Percentiles rank a stretch among this genome's conserved stretches.
These are phyloP conservation scores for Phaeosphaeriaceae sp. DNA, from an alignment of 2,329 filamentous ascomycete genomes.

Conservation along the genomic window DNA sequence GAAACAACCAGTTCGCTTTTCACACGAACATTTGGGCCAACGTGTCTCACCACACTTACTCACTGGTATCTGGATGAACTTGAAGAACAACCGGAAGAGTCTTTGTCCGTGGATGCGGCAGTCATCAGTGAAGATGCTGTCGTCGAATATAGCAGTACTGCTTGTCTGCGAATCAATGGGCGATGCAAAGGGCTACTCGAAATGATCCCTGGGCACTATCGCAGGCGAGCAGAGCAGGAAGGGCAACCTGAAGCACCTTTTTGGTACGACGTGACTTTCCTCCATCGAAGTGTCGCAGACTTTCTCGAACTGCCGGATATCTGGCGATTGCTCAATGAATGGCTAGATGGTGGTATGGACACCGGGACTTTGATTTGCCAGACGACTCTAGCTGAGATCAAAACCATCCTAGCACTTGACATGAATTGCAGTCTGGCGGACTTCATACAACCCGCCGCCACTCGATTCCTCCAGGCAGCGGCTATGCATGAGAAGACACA, in stretches of 20 bases:
- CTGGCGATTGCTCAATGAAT: not conserved
- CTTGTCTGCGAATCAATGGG: not conserved
- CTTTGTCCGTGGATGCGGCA: not conserved
- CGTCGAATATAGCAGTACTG: not conserved
- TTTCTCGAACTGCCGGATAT: not conserved
- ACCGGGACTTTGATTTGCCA: not conserved
- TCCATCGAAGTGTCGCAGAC: not conserved
- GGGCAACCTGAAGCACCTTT: not conserved
- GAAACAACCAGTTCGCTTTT: not conserved
- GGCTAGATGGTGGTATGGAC: not conserved
- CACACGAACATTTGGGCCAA: not conserved
- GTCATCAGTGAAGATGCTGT: not conserved
- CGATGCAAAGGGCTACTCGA: not conserved
- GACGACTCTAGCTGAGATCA: not conserved
- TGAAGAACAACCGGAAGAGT: constrained; percentile 6
- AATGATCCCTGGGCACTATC: not conserved
- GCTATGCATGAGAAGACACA: not conserved
- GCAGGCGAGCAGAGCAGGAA: not conserved
- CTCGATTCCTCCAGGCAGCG: not conserved
- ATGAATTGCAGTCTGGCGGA: no score
- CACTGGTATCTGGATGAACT: constrained; percentile 11
- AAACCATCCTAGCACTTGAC: no score
- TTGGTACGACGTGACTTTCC: not conserved
- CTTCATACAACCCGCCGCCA: not conserved
- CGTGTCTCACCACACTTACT: not conserved